phyloP scores from a whole-genome alignment of 208 protist genomes.

The Acanthamoeba royreba region DNA sequence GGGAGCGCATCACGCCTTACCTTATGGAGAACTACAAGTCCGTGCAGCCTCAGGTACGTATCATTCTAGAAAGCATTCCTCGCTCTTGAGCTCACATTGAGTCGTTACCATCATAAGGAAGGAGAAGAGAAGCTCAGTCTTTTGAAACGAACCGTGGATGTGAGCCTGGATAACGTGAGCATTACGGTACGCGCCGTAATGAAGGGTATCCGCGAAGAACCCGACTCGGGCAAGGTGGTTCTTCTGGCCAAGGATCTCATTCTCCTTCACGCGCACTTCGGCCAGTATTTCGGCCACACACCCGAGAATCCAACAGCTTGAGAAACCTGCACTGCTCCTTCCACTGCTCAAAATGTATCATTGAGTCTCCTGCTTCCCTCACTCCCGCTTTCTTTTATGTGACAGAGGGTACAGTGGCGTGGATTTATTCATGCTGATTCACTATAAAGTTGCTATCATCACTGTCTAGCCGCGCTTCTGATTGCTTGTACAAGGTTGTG shows the following conservation, averaged over 20 bases:
- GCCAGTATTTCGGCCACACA: background rate
- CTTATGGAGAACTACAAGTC: background rate
- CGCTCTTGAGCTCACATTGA: too few species aligned
- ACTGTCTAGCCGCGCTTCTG: too few species aligned
- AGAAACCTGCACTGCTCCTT: background rate
- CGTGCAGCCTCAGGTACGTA: background rate
- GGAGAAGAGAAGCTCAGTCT: background rate
- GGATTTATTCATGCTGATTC: too few species aligned
- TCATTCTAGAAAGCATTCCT: too few species aligned
- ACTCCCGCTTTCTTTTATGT: too few species aligned
- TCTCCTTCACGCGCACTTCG: background rate
- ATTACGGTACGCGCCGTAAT: background rate
- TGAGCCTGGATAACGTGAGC: background rate
- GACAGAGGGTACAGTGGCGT: too few species aligned
- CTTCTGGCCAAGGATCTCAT: background rate
- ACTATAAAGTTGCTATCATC: too few species aligned
- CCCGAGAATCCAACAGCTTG: background rate
- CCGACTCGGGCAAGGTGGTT: background rate
- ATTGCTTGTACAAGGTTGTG: too few species aligned
- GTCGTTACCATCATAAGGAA: background rate
- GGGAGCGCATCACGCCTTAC: background rate
- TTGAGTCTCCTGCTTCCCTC: too few species aligned
- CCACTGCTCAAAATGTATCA: too few species aligned
- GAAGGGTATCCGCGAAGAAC: background rate
- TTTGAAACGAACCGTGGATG: background rate